Percentiles rank a stretch among this genome's conserved stretches.
Conservation (phyloP, 257 asterid genomes). For the Solanum acaule region DNA sequence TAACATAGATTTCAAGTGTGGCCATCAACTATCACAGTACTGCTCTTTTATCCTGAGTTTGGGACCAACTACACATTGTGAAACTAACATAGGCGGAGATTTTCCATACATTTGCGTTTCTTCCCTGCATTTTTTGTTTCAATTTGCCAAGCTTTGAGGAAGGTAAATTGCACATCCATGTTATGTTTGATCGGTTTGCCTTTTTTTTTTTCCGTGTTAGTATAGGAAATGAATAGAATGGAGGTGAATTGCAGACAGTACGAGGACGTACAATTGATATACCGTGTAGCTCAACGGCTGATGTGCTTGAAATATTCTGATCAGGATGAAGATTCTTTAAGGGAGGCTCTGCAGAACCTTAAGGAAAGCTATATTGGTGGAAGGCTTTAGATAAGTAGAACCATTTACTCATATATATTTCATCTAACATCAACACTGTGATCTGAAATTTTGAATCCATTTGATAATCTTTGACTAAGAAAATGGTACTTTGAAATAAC, state of each 20-base stretch:
- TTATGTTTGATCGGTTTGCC: neutral
- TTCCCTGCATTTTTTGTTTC: neutral
- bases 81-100: too few relatives aligned
- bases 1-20: too few relatives aligned
- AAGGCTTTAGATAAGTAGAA: conserved; percentile 19
- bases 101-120: neutral
- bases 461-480: neutral
- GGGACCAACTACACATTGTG: neutral
- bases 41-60: neutral
- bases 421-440: neutral
- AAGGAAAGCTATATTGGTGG: conserved; percentile 46
- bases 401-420: neutral
- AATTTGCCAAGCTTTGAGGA: neutral
- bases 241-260: conserved; percentile 37
- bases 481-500: neutral
- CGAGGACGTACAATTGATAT: conserved; percentile 53
- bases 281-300: conserved; percentile 67
- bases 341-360: conserved; percentile 69
- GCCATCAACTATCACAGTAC: too few relatives aligned
- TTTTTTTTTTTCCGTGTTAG: neutral
- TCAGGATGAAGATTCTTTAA: conserved; percentile 68
- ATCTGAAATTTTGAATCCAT: neutral
- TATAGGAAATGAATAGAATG: conserved; percentile 67
- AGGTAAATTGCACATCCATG: neutral
- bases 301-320: conserved; percentile 80